Percentiles rank a stretch among this genome's conserved stretches.
Evolutionary conservation across 495 filamentous ascomycete genomes (phyloP).

Genomic region (Pseudomonodictys pantanalensis): DNA sequence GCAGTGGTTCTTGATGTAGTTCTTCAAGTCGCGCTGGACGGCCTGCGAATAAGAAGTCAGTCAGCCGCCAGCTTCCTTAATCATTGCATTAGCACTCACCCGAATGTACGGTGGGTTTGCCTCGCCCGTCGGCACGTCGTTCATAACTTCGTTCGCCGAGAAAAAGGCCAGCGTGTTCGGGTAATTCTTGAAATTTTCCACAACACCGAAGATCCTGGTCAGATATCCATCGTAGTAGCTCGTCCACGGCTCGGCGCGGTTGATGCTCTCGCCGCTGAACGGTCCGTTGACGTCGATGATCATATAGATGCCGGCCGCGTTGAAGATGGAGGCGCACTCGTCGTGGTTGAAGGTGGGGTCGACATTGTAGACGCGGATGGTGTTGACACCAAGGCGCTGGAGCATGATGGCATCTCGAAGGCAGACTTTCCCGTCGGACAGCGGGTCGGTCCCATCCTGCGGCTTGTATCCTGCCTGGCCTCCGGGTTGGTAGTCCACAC

Average conservation of each 20-base stretch:
- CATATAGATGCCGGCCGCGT: conserved; percentile 75
- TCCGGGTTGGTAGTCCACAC: conserved; percentile 85
- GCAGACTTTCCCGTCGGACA: conserved; percentile 72
- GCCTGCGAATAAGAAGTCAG: conserved; percentile 44
- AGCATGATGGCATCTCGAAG: conserved; percentile 89
- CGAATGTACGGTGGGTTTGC: conserved; percentile 63
- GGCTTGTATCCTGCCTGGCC: conserved; percentile 76
- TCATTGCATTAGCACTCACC: conserved; percentile 13
- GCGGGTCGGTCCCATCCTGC: conserved; percentile 60
- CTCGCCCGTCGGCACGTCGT: conserved; percentile 56
- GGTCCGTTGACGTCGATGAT: conserved; percentile 89
- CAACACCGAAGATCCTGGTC: conserved; percentile 79
- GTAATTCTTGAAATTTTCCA: conserved; percentile 92
- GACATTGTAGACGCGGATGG: conserved; percentile 92
- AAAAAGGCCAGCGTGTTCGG: conserved; percentile 92
- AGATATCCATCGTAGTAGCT: conserved; percentile 77
- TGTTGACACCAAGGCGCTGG: conserved; percentile 82
- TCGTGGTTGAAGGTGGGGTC: conserved; percentile 82
- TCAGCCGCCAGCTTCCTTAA: not conserved
- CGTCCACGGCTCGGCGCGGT: conserved; percentile 62
- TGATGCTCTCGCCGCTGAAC: conserved; percentile 69
- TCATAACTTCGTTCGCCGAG: conserved; percentile 90
- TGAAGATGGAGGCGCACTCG: conserved; percentile 87
- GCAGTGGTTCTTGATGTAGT: conserved; percentile 75
- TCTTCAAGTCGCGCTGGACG: conserved; percentile 79